Base-by-base conservation (phyloP, 208 protist species). In the Leishmania guyanensis region DNA sequence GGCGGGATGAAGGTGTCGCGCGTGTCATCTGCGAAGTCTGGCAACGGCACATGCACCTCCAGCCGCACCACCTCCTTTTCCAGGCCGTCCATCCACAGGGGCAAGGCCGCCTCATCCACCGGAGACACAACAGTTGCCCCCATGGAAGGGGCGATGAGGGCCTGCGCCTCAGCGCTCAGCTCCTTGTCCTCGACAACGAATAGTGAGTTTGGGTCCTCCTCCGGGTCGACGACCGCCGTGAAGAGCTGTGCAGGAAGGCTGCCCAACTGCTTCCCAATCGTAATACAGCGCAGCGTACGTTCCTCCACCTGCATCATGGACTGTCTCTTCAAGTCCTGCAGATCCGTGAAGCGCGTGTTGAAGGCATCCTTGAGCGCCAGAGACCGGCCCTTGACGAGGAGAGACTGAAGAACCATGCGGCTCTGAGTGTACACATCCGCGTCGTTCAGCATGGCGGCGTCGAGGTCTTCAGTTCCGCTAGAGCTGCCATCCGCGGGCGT, bases 71-170 rank as follows among this genome's bases (percentile, higher is more conserved):
- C 89, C 33, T 95, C 96, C 84, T 95, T 94, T 74, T 98, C 94
- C 36, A 98, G 92, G 69, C 94, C 93, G 75, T 97, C 93, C 96
- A 98, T 98, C 96, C 94, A 97, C 36, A 93, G 83, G 54, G 92
- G 90, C 48, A 98, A 84, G 0, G 93, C 96, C 22, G 88, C 90
- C 82, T 98, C 93, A 75, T 80, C 77, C 43, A 76, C 75, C 33
- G 65, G 60, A 39, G 80, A 84, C 65, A 84, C 75, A 54, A 84
- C 71, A 33, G 50, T 33, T 20, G 39, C 48, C 69, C 69, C 51
- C 64, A 93, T 89, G 29, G 86, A 80, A 12, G 91, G 87, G 9
- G 89, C 64, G 53, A 92, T 90, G 17, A 94, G 82, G 29, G 85
- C 85, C 22, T 88, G 90, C 58, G 89, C 80, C 77, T 93, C 89